Base-by-base conservation (phyloP, 2,329 filamentous ascomycete genomes). In the Nothopassalora personata region DNA sequence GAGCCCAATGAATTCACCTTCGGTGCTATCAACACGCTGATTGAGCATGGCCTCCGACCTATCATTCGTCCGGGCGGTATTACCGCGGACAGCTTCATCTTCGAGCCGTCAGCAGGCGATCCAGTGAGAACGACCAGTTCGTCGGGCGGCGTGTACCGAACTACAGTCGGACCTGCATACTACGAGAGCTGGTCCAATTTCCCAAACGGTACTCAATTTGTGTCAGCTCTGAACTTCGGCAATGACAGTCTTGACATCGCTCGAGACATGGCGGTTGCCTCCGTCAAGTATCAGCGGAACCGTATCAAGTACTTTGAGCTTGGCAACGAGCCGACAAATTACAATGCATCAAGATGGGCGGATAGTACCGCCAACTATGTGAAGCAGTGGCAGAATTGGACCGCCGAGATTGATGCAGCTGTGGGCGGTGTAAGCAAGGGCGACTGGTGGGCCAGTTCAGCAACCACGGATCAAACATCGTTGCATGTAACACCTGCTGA, bases 71-170 rank as follows among this genome's bases (percentile, higher is more conserved):
- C 69, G 1, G 69, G 69, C 19, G 69, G 68, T 1, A 70, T 70
- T 45, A 71, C 68, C 0, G 70, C 70, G 69, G 69, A 70, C 53
- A 64, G 59, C 27, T 67, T 71, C 68, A 67, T 70, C 23, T 71
- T 70, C 43, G 54, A 68, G 19, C 36, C 59, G 11, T 36, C 57
- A 1, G 69, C 66, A n/a, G 62, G 64, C 8, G 55, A 68, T 36
- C 64, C 65, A 3, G 62, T 65, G 2, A 61, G 69, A 8, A 68
- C 64, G 3, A 69, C 66, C 2, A 68, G 66, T 51, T 34, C 58
- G 5, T 57, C 58, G 1, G 69, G 69, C 5, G 68, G 69, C 30
- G 64, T 71, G 5, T 71, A 70, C 30, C 61, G 67, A 5, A 70
- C 67, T 3, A 69, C 67, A 6, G 64, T 71, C 4, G 69, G 69